Evolutionary conservation across 2,329 filamentous ascomycete species (phyloP).

Genomic region (Xylogone sp.): DNA sequence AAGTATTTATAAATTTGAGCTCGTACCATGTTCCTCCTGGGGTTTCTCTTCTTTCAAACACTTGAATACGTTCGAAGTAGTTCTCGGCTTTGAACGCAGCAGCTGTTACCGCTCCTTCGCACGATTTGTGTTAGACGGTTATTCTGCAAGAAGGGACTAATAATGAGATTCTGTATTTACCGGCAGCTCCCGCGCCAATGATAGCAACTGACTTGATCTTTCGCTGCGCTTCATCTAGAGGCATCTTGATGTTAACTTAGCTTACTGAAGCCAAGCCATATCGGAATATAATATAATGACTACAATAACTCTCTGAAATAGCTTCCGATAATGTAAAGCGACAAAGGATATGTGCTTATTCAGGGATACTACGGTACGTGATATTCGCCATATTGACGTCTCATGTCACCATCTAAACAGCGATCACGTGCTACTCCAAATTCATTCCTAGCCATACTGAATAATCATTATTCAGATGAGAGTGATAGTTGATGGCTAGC

Average conservation of each 20-base stretch:
- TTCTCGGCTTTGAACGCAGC: constrained; percentile 51
- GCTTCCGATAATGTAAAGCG: background rate
- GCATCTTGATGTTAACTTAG: background rate
- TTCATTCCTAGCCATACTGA: too few relatives aligned
- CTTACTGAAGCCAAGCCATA: too few relatives aligned
- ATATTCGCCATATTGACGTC: background rate
- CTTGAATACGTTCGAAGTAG: constrained; percentile 51
- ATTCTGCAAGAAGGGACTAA: background rate
- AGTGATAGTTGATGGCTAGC: too few relatives aligned
- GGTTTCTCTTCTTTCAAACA: constrained; percentile 56
- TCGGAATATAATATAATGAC: too few relatives aligned
- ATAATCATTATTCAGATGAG: too few relatives aligned
- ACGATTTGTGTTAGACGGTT: background rate
- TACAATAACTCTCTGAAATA: background rate
- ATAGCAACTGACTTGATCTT: constrained; percentile 37
- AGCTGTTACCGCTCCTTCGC: constrained; percentile 41
- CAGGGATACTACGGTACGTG: background rate
- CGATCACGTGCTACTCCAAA: background rate
- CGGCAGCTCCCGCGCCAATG: constrained; percentile 40
- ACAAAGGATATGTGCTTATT: background rate
- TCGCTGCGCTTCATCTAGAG: constrained; percentile 5
- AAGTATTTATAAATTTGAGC: constrained; percentile 1
- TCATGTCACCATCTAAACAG: background rate
- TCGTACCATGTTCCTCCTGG: constrained; percentile 57
- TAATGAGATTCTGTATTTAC: constrained; percentile 21